These are phyloP conservation scores for Lipomyces anomalus DNA, from an alignment of 805 yeast species.

Conservation along the genomic window DNA sequence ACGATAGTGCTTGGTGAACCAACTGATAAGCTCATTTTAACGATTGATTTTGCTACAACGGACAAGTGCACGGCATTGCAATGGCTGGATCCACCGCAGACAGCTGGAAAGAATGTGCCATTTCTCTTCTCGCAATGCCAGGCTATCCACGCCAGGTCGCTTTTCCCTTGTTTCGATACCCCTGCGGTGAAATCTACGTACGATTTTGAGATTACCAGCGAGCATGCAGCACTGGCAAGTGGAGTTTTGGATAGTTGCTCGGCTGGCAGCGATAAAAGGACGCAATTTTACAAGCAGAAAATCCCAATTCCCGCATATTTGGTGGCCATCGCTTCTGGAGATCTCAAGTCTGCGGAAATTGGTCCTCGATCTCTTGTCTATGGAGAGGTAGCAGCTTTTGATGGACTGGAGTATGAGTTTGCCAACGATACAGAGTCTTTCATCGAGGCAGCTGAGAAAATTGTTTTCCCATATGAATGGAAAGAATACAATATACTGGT, in stretches of 20 bases:
- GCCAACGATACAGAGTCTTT: slow-evolving; percentile 70
- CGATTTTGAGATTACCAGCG: slow-evolving; percentile 53
- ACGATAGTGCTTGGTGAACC: slow-evolving; percentile 27
- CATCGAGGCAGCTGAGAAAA: slow-evolving; percentile 66
- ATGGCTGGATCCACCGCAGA: slow-evolving; percentile 69
- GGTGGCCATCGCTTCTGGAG: slow-evolving; percentile 81
- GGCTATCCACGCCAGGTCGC: slow-evolving; percentile 82
- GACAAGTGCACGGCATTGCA: slow-evolving; percentile 75
- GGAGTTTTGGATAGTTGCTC: slow-evolving; percentile 42
- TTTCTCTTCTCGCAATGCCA: slow-evolving; percentile 85
- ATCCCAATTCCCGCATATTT: slow-evolving; percentile 83
- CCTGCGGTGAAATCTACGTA: slow-evolving; percentile 74
- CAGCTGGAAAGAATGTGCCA: slow-evolving; percentile 64
- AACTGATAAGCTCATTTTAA: not conserved
- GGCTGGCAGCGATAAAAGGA: not conserved
- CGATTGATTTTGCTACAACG: slow-evolving; percentile 59
- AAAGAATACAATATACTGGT: slow-evolving; percentile 72
- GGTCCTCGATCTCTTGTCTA: slow-evolving; percentile 86
- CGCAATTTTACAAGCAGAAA: slow-evolving; percentile 42
- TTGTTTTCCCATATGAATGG: slow-evolving; percentile 82
- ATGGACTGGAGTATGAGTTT: slow-evolving; percentile 72
- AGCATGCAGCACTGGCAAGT: slow-evolving; percentile 65
- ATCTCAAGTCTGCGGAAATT: slow-evolving; percentile 55
- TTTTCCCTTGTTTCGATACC: slow-evolving; percentile 88
- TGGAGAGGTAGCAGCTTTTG: slow-evolving; percentile 65